Evolutionary conservation across 495 filamentous ascomycete species (phyloP).

Genomic region (Hypoxylon crocopeplum): DNA sequence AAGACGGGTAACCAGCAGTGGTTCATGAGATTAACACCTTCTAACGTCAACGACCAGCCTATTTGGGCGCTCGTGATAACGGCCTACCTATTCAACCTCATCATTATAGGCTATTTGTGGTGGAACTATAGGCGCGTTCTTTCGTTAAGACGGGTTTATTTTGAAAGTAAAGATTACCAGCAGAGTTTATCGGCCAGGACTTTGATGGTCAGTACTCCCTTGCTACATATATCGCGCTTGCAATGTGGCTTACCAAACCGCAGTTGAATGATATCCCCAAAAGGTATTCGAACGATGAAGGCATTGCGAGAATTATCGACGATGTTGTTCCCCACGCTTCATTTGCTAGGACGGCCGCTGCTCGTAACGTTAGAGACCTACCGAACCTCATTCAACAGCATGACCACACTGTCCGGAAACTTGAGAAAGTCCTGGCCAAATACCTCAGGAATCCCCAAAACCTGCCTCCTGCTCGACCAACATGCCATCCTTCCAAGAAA

Average conservation of each 20-base stretch:
- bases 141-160: constrained; percentile 75
- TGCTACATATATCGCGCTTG: background rate
- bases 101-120: constrained; percentile 85
- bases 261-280: constrained; percentile 86
- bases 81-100: constrained; percentile 78
- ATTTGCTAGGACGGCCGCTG: constrained; percentile 80
- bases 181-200: constrained; percentile 87
- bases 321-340: constrained; percentile 74
- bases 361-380: constrained; percentile 87
- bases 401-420: constrained; percentile 74
- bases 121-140: constrained; percentile 81
- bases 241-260: constrained; percentile 22
- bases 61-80: constrained; percentile 85
- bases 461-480: constrained; percentile 79
- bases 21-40: constrained; percentile 60
- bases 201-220: constrained; percentile 68
- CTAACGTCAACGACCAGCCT: constrained; percentile 60
- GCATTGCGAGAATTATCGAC: constrained; percentile 81
- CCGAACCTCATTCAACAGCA: constrained; percentile 86
- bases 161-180: constrained; percentile 88
- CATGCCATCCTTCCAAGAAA: constrained; percentile 76
- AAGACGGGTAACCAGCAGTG: constrained; percentile 59
- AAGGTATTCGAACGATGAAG: constrained; percentile 78
- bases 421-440: constrained; percentile 84
- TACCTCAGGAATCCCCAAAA: constrained; percentile 88